phyloP scores from a whole-genome alignment of 2,329 filamentous ascomycete genomes.

The Atkinsonella hypoxylon region DNA sequence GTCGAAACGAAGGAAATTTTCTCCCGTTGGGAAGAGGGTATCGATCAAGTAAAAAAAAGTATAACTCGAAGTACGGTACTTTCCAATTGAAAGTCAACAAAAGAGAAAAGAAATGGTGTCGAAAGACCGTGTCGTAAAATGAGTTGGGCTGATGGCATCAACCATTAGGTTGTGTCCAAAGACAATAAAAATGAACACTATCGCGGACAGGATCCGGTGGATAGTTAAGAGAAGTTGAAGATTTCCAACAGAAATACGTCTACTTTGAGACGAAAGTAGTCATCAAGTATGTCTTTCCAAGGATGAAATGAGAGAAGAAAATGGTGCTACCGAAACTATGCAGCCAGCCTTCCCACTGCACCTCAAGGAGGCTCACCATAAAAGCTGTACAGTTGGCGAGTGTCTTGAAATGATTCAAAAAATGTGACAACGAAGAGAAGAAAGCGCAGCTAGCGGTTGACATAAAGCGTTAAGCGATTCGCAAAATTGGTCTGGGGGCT shows the following conservation, averaged over 20 bases:
- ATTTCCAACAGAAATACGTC: conserved; percentile 2
- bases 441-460: neutral
- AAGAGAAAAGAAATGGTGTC: conserved; percentile 2
- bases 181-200: conserved; percentile 26
- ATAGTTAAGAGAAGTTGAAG: conserved; percentile 14
- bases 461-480: neutral
- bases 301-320: neutral
- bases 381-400: neutral
- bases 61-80: neutral
- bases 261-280: neutral
- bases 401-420: neutral
- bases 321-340: neutral
- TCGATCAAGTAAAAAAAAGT: conserved; percentile 9
- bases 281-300: conserved; percentile 9
- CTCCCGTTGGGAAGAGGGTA: conserved; percentile 11
- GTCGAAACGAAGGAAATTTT: conserved; percentile 1
- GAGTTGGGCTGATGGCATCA: neutral
- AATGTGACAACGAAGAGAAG: conserved; percentile 4
- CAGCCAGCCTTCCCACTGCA: neutral
- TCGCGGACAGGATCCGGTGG: conserved; percentile 19
- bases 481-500: neutral
- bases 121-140: neutral
- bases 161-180: conserved; percentile 7
- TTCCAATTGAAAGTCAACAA: neutral
- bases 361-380: neutral